These are phyloP conservation scores for Starmerella vitae DNA, from an alignment of 805 yeast species.

Conservation along the genomic window DNA sequence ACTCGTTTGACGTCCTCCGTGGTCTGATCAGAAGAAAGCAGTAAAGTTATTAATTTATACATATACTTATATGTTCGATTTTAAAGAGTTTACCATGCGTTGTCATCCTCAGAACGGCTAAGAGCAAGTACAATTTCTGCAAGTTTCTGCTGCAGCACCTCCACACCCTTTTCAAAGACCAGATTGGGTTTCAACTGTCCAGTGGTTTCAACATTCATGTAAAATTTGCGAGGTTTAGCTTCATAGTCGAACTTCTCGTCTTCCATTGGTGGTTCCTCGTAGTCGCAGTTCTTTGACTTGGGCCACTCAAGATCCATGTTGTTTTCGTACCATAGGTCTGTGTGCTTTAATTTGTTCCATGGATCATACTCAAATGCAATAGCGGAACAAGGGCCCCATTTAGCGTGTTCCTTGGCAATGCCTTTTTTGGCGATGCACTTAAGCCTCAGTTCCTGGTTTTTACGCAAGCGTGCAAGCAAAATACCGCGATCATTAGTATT, in stretches of 20 bases:
- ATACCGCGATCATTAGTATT: constrained; percentile 50
- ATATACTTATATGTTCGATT: no score
- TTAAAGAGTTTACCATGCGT: constrained; percentile 11
- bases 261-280: constrained; percentile 89
- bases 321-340: constrained; percentile 93
- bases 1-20: constrained; percentile 86
- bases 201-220: constrained; percentile 82
- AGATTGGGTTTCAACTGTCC: constrained; percentile 83
- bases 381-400: constrained; percentile 96
- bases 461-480: constrained; percentile 78
- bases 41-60: no score
- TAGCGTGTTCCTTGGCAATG: constrained; percentile 93
- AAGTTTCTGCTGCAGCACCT: constrained; percentile 73
- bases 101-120: constrained; percentile 22
- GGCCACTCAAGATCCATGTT: constrained; percentile 92
- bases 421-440: constrained; percentile 96
- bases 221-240: constrained; percentile 70
- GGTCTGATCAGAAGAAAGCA: constrained; percentile 65
- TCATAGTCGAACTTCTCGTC: constrained; percentile 74
- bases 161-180: constrained; percentile 73
- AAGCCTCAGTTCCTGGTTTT: constrained; percentile 78
- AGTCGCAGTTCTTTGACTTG: constrained; percentile 67
- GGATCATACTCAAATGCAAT: constrained; percentile 96
- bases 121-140: constrained; percentile 74
- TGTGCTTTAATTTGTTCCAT: constrained; percentile 94